phyloP scores from a whole-genome alignment of 169 alveolate genomes.

The Blepharisma undulans region DNA sequence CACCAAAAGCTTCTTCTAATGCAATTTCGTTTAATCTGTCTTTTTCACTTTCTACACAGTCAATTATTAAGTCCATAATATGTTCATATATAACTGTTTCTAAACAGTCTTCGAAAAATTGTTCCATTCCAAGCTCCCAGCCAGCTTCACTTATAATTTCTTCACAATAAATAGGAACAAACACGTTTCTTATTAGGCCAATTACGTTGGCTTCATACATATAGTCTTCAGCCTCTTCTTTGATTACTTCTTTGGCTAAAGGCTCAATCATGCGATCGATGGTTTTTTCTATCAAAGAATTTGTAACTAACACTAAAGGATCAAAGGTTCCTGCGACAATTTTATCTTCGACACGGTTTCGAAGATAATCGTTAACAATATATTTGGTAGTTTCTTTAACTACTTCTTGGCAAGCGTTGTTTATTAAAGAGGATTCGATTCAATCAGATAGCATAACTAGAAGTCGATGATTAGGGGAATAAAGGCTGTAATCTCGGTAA shows the following conservation, averaged over 20 bases:
- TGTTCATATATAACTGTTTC: not conserved
- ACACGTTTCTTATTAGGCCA: not conserved
- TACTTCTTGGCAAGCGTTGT: not conserved
- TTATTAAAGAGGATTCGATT: not conserved
- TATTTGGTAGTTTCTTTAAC: not conserved
- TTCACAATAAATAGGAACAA: not conserved
- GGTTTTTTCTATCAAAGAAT: not conserved
- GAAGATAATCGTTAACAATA: not conserved
- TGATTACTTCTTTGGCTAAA: not conserved
- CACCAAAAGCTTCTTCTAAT: constrained; percentile 1
- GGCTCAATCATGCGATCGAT: not conserved
- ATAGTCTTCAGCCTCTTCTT: not conserved
- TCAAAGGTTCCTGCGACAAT: not conserved
- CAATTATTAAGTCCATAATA: not conserved
- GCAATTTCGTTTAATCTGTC: not conserved
- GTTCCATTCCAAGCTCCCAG: constrained; percentile 3
- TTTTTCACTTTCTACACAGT: not conserved
- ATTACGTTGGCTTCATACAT: not conserved
- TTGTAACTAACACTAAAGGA: not conserved
- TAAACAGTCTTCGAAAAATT: not conserved
- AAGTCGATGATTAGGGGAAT: not conserved
- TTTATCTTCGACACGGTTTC: not conserved
- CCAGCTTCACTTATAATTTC: constrained; percentile 14
- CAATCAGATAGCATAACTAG: not conserved
- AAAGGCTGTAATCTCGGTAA: not conserved